phyloP scores from a whole-genome alignment of 805 yeast genomes.

The Wickerhamomyces silvicola region DNA sequence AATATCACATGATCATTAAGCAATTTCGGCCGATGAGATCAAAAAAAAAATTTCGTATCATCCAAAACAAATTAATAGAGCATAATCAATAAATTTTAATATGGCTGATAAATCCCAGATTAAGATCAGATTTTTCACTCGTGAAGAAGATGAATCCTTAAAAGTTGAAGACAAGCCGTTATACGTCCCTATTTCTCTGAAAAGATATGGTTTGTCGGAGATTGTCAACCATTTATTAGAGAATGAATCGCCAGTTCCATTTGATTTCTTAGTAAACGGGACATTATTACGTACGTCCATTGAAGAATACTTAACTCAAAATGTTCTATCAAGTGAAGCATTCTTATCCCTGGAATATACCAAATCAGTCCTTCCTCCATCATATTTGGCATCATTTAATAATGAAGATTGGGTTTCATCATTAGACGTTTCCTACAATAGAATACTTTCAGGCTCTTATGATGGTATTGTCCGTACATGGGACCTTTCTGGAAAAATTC shows the following conservation, averaged over 20 bases:
- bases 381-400: conserved; percentile 76
- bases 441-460: conserved; percentile 81
- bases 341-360: conserved; percentile 81
- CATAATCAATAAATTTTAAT: not conserved
- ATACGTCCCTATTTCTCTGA: conserved; percentile 78
- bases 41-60: conserved; percentile 1
- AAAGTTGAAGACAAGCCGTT: conserved; percentile 81
- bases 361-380: conserved; percentile 90
- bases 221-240: conserved; percentile 83
- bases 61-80: not conserved
- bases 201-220: conserved; percentile 89
- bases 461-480: conserved; percentile 93
- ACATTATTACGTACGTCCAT: conserved; percentile 70
- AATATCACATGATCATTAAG: too few relatives aligned
- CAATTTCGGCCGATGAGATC: conserved; percentile 9
- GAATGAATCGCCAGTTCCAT: conserved; percentile 67
- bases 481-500: conserved; percentile 73
- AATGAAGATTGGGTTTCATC: conserved; percentile 96
- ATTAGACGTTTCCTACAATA: conserved; percentile 34
- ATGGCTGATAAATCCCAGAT: conserved; percentile 50
- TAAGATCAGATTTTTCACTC: conserved; percentile 76
- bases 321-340: conserved; percentile 80
- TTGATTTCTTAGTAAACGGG: conserved; percentile 88
- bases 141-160: conserved; percentile 70
- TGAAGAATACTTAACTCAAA: conserved; percentile 66